Evolutionary conservation across 768 basidiomycete genomes (phyloP).

Genomic region (Tricholomella constricta): DNA sequence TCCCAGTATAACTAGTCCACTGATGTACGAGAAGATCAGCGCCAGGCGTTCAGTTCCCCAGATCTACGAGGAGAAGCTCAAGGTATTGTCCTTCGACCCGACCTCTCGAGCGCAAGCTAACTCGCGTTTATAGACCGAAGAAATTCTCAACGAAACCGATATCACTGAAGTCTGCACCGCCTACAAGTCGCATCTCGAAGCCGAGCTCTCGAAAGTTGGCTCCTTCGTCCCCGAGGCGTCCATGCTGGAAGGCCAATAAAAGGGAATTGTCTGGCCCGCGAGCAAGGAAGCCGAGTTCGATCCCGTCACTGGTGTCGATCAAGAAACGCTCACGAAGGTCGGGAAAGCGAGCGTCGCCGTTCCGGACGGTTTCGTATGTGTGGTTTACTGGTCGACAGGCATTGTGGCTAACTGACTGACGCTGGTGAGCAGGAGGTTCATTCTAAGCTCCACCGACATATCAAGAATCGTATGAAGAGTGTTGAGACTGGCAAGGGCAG

Average conservation of each 20-base stretch:
- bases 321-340: constrained; percentile 51
- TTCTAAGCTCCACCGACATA: constrained; percentile 73
- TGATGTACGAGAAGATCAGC: constrained; percentile 90
- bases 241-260: constrained; percentile 74
- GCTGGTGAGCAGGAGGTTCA: constrained; percentile 65
- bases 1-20: constrained; percentile 82
- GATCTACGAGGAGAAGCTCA: constrained; percentile 78
- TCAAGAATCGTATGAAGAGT: constrained; percentile 72
- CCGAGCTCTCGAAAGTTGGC: constrained; percentile 52
- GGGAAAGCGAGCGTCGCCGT: constrained; percentile 69
- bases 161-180: constrained; percentile 52
- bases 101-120: background rate
- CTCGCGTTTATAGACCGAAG: constrained; percentile 49
- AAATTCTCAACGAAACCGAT: constrained; percentile 50
- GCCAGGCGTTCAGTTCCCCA: constrained; percentile 75
- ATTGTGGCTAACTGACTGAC: constrained; percentile 52
- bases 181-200: constrained; percentile 67
- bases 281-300: constrained; percentile 49
- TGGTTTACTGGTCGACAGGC: background rate
- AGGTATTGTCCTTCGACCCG: constrained; percentile 46
- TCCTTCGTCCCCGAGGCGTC: constrained; percentile 50
- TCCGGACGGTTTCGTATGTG: constrained; percentile 65
- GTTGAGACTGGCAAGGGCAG: constrained; percentile 70
- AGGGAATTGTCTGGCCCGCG: constrained; percentile 63
- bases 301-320: constrained; percentile 70